Evolutionary conservation across 2,329 filamentous ascomycete genomes (phyloP).

Genomic region (Zasmidium cellare): DNA sequence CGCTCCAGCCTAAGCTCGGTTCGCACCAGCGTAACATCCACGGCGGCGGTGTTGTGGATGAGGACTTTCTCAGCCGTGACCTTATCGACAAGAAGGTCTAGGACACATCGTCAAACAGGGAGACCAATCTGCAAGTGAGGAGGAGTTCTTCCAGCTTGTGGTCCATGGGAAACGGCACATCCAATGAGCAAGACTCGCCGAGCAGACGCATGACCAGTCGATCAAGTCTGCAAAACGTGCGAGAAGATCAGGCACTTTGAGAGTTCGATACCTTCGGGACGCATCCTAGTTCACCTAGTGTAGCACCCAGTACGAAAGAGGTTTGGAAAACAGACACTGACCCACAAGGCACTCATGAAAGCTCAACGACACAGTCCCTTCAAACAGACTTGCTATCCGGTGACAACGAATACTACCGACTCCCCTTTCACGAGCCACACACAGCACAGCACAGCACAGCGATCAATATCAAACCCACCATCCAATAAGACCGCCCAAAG

Average conservation of each 20-base stretch:
- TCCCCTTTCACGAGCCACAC: too few species aligned
- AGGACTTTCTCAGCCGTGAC: conserved; percentile 17
- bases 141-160: not conserved
- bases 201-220: not conserved
- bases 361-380: too few species aligned
- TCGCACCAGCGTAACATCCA: conserved; percentile 29
- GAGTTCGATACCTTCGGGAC: not conserved
- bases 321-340: too few species aligned
- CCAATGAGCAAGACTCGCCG: not conserved
- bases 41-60: conserved; percentile 30
- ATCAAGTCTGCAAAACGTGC: not conserved
- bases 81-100: conserved; percentile 12
- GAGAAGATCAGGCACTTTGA: not conserved
- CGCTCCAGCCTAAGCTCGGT: conserved; percentile 17
- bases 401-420: too few species aligned
- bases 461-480: not conserved
- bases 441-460: not conserved
- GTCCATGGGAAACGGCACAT: not conserved
- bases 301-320: not conserved
- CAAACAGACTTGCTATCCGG: too few species aligned
- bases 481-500: not conserved
- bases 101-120: conserved; percentile 1
- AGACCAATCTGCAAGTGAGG: not conserved
- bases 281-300: not conserved
- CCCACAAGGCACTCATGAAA: too few species aligned